Evolutionary conservation across 140 eudicot genomes (phyloP), one percentile per base, ranked within the genome.

Genomic region (Ambrosia hybrid): DNA sequence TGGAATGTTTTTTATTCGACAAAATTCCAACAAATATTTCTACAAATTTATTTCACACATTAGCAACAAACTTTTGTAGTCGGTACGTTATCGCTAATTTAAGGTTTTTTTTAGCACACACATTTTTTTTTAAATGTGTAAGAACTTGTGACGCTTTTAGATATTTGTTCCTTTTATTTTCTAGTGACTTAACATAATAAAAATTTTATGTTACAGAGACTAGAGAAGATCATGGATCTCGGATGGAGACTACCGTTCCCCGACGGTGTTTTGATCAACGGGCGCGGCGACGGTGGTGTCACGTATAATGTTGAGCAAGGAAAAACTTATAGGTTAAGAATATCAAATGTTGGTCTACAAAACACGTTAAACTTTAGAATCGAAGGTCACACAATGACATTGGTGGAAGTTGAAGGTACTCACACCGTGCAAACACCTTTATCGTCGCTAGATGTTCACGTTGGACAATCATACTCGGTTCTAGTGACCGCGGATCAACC

Each of bases 381-480:
- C 52, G 90, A 86, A 59, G 92, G 85, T 21, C 99, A 94, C 78
- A 52, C 70, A 13, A 85, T 94, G 96, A 88, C 67, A 41, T 55
- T 94, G 52, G 96, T 94, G 1, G 99, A 94, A 68, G 96, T 88
- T 7, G 99, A 94, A 52, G 99, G 99, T 34, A 88, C 97, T 1
- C 97, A 94, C 70, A 88, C 99, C 0, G 66, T 90, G 15, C 97
- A 90, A 83, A 80, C 80, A 2, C 10, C 76, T 6, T 70, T 76
- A 12, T 82, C 93, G 21, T 86, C 93, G 2, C 85, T 94, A 0
- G 99, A 94, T 53, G 75, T 90, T 62, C 99, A 94, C 38, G 90
- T 88, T 9, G 99, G 99, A 60, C 99, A 94, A 57, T 94, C 97
- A 4, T 94, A 90, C 78, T 94, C 99, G 0, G 96, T 94, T 3